Evolutionary conservation across 768 basidiomycete species (phyloP).

Genomic region (Cystoderma amianthinum): DNA sequence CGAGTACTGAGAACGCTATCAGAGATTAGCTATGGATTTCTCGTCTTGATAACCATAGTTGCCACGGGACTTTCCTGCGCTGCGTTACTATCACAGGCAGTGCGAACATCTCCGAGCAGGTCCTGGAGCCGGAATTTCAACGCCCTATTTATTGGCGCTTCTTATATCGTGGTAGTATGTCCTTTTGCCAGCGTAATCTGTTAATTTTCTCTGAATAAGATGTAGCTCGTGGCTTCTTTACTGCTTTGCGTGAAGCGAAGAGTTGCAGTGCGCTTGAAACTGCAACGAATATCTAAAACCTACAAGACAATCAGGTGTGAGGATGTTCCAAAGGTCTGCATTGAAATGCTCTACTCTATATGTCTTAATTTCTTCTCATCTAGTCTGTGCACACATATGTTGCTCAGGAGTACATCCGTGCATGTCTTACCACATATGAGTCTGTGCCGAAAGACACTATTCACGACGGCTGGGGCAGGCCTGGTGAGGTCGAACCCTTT

Average conservation of each 20-base stretch:
- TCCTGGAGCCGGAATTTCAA: slow-evolving; percentile 62
- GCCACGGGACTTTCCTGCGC: slow-evolving; percentile 58
- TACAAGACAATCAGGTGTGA: slow-evolving; percentile 42
- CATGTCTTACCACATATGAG: slow-evolving; percentile 65
- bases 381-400: slow-evolving; percentile 65
- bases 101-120: slow-evolving; percentile 49
- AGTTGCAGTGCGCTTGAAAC: slow-evolving; percentile 53
- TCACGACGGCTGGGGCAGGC: slow-evolving; percentile 74
- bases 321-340: slow-evolving; percentile 63
- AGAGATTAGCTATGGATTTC: slow-evolving; percentile 42
- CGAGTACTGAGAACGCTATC: slow-evolving; percentile 44
- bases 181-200: background rate
- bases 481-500: slow-evolving; percentile 32
- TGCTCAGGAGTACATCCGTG: slow-evolving; percentile 68
- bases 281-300: slow-evolving; percentile 63
- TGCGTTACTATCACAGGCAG: slow-evolving; percentile 64
- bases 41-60: slow-evolving; percentile 42
- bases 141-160: slow-evolving; percentile 59
- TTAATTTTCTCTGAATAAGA: background rate
- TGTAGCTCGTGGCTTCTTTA: slow-evolving; percentile 49
- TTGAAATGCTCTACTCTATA: background rate
- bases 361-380: slow-evolving; percentile 1
- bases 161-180: slow-evolving; percentile 61
- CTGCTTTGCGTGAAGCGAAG: slow-evolving; percentile 63
- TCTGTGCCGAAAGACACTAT: slow-evolving; percentile 58